A percentile compares a stretch with the other conserved stretches of the same genome.
Evolutionary conservation across 2,329 filamentous ascomycete genomes (phyloP).

Genomic region (Thermoascus crustaceus): DNA sequence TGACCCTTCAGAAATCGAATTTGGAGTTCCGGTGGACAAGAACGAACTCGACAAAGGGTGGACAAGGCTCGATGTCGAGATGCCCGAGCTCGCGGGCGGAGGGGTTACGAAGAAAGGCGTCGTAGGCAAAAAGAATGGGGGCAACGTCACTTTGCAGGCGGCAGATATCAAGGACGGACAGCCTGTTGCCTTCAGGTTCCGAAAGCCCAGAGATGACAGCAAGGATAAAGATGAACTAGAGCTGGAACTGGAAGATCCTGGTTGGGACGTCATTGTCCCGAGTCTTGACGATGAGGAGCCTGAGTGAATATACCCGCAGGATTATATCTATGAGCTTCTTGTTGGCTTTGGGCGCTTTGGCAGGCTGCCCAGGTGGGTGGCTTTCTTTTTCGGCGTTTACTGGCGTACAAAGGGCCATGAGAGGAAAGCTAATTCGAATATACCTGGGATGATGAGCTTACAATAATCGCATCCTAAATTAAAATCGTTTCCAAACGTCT

Average conservation of each 20-base stretch:
- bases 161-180: conserved; percentile 23
- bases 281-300: conserved; percentile 26
- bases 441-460: too few relatives aligned
- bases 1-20: conserved; percentile 34
- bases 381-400: too few relatives aligned
- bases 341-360: too few relatives aligned
- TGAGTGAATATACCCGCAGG: conserved; percentile 11
- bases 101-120: conserved; percentile 19
- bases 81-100: conserved; percentile 17
- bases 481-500: too few relatives aligned
- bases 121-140: conserved; percentile 19
- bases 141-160: conserved; percentile 17
- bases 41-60: conserved; percentile 45
- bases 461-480: too few relatives aligned
- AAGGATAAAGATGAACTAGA: conserved; percentile 15
- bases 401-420: too few relatives aligned
- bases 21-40: conserved; percentile 41
- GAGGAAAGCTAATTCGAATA: too few relatives aligned
- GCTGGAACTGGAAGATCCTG: conserved; percentile 22
- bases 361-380: too few relatives aligned
- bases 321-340: conserved; percentile 5
- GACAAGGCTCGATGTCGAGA: conserved; percentile 32
- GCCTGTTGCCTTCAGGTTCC: conserved; percentile 29
- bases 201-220: conserved; percentile 11
- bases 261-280: conserved; percentile 31